Conservation (phyloP, 164 flowering plant species). For the Kingdonia uniflora region DNA sequence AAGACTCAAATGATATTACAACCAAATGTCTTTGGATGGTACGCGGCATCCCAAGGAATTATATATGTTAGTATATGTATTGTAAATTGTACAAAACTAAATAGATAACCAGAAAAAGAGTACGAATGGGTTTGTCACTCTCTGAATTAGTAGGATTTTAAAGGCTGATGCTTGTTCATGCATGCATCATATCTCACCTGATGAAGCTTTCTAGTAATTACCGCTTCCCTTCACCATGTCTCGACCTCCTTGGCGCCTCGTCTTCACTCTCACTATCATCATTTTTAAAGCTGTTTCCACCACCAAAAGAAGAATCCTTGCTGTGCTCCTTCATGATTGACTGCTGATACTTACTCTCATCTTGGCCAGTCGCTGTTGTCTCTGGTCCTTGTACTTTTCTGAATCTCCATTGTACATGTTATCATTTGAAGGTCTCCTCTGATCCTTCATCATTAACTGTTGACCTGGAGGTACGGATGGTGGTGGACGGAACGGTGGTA, state of each 20-base stretch:
- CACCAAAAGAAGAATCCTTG: slow-evolving; percentile 37
- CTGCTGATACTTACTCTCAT: slow-evolving; percentile 28
- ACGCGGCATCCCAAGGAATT: no score
- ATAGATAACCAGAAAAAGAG: no score
- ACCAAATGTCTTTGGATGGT: no score
- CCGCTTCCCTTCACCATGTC: slow-evolving; percentile 86
- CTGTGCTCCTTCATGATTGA: slow-evolving; percentile 29
- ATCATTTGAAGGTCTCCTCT: slow-evolving; percentile 31
- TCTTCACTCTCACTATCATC: slow-evolving; percentile 96
- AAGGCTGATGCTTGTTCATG: no score
- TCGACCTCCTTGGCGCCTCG: slow-evolving; percentile 91
- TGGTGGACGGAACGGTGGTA: slow-evolving; percentile 37
- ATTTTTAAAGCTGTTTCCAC: slow-evolving; percentile 36
- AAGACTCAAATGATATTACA: no score
- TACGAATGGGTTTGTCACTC: no score
- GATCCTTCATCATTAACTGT: slow-evolving; percentile 42
- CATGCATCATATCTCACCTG: no score
- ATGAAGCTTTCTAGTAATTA: slow-evolving; percentile 11
- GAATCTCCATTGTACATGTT: slow-evolving; percentile 33
- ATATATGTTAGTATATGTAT: no score
- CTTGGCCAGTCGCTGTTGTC: slow-evolving; percentile 23
- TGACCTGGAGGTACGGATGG: slow-evolving; percentile 29
- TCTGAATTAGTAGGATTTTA: no score
- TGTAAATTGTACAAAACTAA: no score
- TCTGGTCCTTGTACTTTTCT: slow-evolving; percentile 44